Base-by-base conservation (phyloP, 345 rosid species). In the Draba incana region DNA sequence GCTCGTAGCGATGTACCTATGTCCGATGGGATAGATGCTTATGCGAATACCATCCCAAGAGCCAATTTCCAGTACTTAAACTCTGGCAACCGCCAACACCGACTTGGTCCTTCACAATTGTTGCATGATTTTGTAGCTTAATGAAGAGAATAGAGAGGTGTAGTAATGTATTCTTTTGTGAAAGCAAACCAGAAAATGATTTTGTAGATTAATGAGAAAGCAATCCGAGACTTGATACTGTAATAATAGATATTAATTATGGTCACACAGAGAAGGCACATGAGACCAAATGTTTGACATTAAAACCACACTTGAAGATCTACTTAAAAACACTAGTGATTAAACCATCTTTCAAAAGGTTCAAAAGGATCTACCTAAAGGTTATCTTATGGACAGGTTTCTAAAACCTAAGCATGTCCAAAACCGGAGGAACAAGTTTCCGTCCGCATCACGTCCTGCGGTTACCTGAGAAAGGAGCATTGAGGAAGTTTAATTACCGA, bases 51-150 rank as follows among this genome's bases (percentile, higher is more conserved):
- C 0, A 92, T 75, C 57, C 57, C 81, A 1, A 41, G 72, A 57
- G 24, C 83, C 3, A 86, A 81, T 52, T 87, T 78, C 10, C 90
- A 84, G 63, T 82, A 82, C 74, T 63, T 85, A 35, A 82, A 85
- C 72, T 77, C 89, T 0, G 84, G 81, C 25, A 86, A 77, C 75
- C 80, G 77, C 75, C 92, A 85, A 45, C 81, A 85, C 59, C 78
- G 81, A 81, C 81, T 83, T 78, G 77, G 79, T 56, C 75, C 91
- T 51, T 76, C 94, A 27, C 88, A 93, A 37, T 62, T 86, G 62
- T 78, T 90, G 49, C 98, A 88, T 64, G 96, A 88, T 82, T 90
- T 91, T 72, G 97, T 89, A 52, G 87, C 92, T 30, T 86, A 87
- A 88, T 61, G 61, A 56, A 14, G 59, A 42, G 35, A 15, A 37